Conservation (phyloP, 2,329 filamentous ascomycete species). For the Dothistroma pini region DNA sequence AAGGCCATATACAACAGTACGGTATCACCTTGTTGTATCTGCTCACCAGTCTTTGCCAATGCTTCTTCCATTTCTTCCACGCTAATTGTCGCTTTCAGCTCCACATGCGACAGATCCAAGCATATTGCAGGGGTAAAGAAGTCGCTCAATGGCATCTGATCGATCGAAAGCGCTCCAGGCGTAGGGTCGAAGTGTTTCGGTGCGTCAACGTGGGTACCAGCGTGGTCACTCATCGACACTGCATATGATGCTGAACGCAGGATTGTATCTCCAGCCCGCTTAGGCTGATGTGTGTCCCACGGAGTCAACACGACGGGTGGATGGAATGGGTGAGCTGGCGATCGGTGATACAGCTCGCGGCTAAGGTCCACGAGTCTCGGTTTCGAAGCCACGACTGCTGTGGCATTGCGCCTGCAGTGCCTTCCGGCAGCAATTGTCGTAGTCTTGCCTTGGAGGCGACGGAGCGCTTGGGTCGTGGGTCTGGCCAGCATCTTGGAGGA, state of each 20-base stretch:
- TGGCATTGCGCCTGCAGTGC: slow-evolving; percentile 3
- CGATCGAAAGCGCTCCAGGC: slow-evolving; percentile 26
- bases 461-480: not conserved
- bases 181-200: slow-evolving; percentile 30
- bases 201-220: slow-evolving; percentile 30
- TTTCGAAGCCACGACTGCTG: slow-evolving; percentile 11
- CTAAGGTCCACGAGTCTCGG: slow-evolving; percentile 26
- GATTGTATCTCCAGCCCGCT: slow-evolving; percentile 27
- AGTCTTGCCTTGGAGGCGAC: not conserved
- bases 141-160: slow-evolving; percentile 29
- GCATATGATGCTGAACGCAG: slow-evolving; percentile 27
- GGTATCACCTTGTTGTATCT: slow-evolving; percentile 27
- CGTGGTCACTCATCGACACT: slow-evolving; percentile 29
- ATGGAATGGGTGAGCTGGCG: slow-evolving; percentile 29
- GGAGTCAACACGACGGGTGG: slow-evolving; percentile 25
- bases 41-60: slow-evolving; percentile 19
- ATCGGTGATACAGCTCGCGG: slow-evolving; percentile 28
- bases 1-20: slow-evolving; percentile 29
- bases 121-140: slow-evolving; percentile 30
- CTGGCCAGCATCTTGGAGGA: not conserved
- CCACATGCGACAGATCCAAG: slow-evolving; percentile 28
- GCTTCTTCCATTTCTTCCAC: slow-evolving; percentile 27
- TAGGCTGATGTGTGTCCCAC: slow-evolving; percentile 31
- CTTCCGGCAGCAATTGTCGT: not conserved
- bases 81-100: slow-evolving; percentile 24